phyloP scores from a whole-genome alignment of 371 early-diverging fungal genomes.

The Syncephalastrum sp. region DNA sequence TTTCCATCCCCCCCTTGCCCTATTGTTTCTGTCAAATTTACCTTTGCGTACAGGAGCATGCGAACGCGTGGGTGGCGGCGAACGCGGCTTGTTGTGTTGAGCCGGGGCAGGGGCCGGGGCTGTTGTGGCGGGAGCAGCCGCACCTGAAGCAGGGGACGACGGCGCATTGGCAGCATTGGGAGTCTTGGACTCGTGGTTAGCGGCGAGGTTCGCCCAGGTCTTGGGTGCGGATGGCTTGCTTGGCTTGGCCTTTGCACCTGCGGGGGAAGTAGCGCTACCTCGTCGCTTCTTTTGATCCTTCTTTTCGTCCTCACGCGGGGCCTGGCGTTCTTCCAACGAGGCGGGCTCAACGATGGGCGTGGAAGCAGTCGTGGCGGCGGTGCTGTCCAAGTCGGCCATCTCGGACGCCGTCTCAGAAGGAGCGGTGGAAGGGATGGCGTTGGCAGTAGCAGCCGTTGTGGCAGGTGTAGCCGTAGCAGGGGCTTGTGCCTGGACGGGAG shows the following conservation, averaged over 20 bases:
- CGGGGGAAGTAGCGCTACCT: conserved; percentile 2
- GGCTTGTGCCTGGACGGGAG: conserved; percentile 6
- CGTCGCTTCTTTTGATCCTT: conserved; percentile 2
- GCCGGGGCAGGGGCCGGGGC: background rate
- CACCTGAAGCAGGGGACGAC: background rate
- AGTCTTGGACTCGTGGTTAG: conserved; percentile 3
- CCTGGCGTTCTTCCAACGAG: background rate
- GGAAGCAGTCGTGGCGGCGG: conserved; percentile 19
- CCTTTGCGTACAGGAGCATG: conserved; percentile 12
- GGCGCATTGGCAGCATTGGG: no score
- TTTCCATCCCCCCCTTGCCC: background rate
- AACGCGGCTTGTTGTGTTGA: no score
- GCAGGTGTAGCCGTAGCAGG: background rate
- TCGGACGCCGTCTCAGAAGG: conserved; percentile 2
- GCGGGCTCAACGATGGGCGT: conserved; percentile 11
- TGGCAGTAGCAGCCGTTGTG: conserved; percentile 1
- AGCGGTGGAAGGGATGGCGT: background rate
- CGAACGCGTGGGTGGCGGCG: background rate
- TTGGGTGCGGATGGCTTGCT: conserved; percentile 27
- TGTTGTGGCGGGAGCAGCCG: background rate
- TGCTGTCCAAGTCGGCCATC: conserved; percentile 14
- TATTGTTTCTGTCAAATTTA: conserved; percentile 2
- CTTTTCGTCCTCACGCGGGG: conserved; percentile 9
- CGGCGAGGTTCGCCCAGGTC: conserved; percentile 55
- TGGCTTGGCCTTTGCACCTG: background rate